These are phyloP conservation scores for Botrytis fabae DNA, from an alignment of 2,329 filamentous ascomycete genomes.

Conservation along the genomic window DNA sequence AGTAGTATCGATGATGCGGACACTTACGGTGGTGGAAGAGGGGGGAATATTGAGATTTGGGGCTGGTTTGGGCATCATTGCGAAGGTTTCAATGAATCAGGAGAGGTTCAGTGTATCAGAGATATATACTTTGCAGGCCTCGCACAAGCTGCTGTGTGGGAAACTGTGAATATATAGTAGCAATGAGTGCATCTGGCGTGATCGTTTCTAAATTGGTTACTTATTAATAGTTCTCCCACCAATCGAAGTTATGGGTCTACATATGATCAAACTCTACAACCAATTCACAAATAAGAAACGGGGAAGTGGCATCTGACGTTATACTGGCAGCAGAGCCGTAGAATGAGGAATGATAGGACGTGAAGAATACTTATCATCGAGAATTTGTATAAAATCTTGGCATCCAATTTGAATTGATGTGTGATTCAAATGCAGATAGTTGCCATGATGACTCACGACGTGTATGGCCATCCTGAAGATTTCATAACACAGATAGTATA, in stretches of 20 bases:
- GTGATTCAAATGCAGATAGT: neutral
- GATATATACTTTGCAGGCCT: slow-evolving; percentile 15
- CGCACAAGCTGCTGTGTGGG: neutral
- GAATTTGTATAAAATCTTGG: neutral
- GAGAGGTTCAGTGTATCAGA: neutral
- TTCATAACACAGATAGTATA: neutral
- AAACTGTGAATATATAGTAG: neutral
- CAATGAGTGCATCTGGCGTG: neutral
- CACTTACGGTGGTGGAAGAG: slow-evolving; percentile 38
- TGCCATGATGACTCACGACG: neutral
- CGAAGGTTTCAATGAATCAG: neutral
- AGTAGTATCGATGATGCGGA: slow-evolving; percentile 42
- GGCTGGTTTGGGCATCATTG: neutral
- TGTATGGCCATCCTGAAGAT: neutral
- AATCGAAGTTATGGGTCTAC: neutral
- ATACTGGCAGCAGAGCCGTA: neutral
- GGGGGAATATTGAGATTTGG: slow-evolving; percentile 39
- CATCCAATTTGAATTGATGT: neutral
- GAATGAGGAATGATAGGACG: neutral
- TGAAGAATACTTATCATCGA: neutral
- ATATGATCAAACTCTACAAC: neutral
- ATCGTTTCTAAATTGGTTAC: neutral
- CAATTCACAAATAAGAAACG: neutral
- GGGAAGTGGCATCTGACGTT: neutral
- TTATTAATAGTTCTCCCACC: neutral